A percentile compares a stretch with the other conserved stretches of the same genome.
These are phyloP conservation scores for Pinus albicaulis DNA, from an alignment of 75 land plant species.

Conservation along the genomic window DNA sequence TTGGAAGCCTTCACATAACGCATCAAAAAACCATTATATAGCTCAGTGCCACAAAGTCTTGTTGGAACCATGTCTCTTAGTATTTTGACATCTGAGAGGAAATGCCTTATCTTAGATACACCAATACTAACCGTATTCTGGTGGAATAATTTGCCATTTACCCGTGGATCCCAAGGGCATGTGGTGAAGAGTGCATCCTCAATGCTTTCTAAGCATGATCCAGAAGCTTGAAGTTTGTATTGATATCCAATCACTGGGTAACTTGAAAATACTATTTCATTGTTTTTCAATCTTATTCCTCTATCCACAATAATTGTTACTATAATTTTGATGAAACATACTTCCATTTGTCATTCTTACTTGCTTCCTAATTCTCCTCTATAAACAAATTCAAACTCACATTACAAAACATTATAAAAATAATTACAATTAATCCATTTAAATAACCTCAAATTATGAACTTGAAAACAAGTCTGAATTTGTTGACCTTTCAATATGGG, in stretches of 20 bases:
- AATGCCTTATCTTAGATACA: conserved; percentile 19
- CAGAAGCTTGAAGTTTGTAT: conserved; percentile 50
- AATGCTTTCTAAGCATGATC: conserved; percentile 31
- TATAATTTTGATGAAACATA: conserved; percentile 11
- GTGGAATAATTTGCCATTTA: background rate
- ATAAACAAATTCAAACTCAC: too few species aligned
- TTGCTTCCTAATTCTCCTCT: conserved; percentile 20
- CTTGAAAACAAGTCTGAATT: too few species aligned
- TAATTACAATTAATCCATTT: too few species aligned
- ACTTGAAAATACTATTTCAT: conserved; percentile 32
- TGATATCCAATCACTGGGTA: conserved; percentile 74
- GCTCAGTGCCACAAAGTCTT: conserved; percentile 57
- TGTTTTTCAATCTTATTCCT: conserved; percentile 51
- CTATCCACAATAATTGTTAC: conserved; percentile 7
- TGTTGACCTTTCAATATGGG: too few species aligned
- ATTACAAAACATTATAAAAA: too few species aligned
- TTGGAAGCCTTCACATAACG: conserved; percentile 17
- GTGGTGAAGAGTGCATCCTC: conserved; percentile 30
- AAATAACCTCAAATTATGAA: too few species aligned
- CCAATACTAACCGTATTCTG: conserved; percentile 49
- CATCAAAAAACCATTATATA: conserved; percentile 65
- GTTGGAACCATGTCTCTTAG: conserved; percentile 41
- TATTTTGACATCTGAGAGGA: conserved; percentile 23
- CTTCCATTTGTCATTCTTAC: conserved; percentile 13
- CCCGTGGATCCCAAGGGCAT: conserved; percentile 76